Base-by-base conservation (phyloP, 169 alveolate genomes). In the Cryptosporidium sp. region DNA sequence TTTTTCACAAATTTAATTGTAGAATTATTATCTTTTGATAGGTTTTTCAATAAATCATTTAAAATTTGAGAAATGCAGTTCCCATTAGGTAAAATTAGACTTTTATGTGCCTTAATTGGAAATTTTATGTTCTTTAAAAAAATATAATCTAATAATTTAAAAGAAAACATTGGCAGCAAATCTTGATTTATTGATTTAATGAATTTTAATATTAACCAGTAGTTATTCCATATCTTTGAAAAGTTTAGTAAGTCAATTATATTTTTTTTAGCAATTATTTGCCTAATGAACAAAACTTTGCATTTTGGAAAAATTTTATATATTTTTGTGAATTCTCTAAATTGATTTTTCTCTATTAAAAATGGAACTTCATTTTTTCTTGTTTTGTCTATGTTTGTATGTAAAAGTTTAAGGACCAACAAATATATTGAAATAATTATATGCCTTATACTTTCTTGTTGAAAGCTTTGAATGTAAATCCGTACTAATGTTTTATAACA, bases 201-300 rank as follows among this genome's bases (percentile, higher is more conserved):
- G 50, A 62, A 31, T 80, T 80, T 80, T 43, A 18, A 26, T 10
- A 80, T 10, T 26, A 39, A 3, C 75, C 89, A 80, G 62, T 62
- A 80, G 62, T 80, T 58, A 3, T 35, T 51, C 89, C 89, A 80
- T 3, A 37, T 41, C 6, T 45, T 43, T 16, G 31, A 26, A 50
- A 10, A 16, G 51, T 65, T 39, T 16, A 55, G 3, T 55, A 55
- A 12, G 6, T 55, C 37, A 21, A 21, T 6, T 2, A 55, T n/a
- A n/a, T n/a, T 16, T 26, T 55, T 55, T 55, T 12, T 21, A 55
- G 29, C 3, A 55, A 55, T n/a, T 1, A 55, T 21, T 2, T 55
- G 12, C 8, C 16, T n/a, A 23, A 55, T n/a, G n/a, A 55, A 2
- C 5, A 12, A 55, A 23, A 12, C 23, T 23, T 26, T 26, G 9